These are phyloP conservation scores for Fragilaria radians DNA, from an alignment of 108 stramenopile genomes.

Conservation along the genomic window DNA sequence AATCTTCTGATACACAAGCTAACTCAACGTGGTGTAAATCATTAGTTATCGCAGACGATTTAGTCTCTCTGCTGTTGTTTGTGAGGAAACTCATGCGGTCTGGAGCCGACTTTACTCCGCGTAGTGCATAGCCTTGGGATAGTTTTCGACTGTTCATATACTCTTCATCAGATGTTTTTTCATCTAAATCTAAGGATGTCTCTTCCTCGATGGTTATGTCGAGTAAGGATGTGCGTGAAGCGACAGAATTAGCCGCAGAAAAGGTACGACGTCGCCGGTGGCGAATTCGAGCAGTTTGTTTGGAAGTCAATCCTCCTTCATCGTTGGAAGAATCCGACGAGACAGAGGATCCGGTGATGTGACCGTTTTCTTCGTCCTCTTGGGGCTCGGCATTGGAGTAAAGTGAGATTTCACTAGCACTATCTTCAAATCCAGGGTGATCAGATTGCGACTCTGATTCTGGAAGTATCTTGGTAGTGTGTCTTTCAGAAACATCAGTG, in stretches of 20 bases:
- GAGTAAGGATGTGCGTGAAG: slow-evolving; percentile 27
- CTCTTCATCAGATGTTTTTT: background rate
- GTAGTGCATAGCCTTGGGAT: slow-evolving; percentile 5
- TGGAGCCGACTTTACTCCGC: slow-evolving; percentile 28
- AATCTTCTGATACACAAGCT: background rate
- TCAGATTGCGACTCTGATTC: background rate
- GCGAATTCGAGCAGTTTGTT: background rate
- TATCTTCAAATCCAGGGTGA: background rate
- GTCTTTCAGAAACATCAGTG: background rate
- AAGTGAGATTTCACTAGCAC: background rate
- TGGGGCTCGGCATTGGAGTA: background rate
- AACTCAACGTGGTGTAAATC: background rate
- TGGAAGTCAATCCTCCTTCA: background rate
- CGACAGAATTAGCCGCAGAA: slow-evolving; percentile 22
- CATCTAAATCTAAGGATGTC: slow-evolving; percentile 32
- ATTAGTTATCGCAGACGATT: background rate
- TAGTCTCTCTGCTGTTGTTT: background rate
- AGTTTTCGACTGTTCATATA: background rate
- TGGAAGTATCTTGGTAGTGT: background rate
- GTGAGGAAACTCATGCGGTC: background rate
- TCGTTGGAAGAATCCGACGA: slow-evolving; percentile 12
- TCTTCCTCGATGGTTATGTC: slow-evolving; percentile 40
- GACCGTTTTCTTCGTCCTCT: background rate
- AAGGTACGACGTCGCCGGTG: slow-evolving; percentile 3
- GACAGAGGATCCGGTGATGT: background rate